phyloP scores from a whole-genome alignment of 176 grass and related monocot genomes.

The Pharus latifolius region DNA sequence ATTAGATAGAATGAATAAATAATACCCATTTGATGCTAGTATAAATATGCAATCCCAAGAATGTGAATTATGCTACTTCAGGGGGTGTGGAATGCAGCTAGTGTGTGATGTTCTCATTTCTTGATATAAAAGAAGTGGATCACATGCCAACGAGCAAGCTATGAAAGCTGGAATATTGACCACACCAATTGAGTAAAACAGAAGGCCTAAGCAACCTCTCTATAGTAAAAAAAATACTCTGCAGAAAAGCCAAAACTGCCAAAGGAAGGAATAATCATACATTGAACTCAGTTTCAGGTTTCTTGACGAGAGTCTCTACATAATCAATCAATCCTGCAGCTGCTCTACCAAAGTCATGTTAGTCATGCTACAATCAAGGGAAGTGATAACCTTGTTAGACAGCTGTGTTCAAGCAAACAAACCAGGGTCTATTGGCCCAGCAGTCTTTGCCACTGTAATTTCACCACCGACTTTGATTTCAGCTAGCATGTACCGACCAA shows the following conservation, averaged over 20 bases:
- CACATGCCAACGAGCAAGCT: neutral
- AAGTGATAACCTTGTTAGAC: neutral
- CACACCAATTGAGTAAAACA: neutral
- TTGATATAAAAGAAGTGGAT: neutral
- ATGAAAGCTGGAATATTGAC: neutral
- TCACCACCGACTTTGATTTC: constrained; percentile 40
- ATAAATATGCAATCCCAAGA: neutral
- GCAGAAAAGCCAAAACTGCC: neutral
- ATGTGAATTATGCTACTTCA: too few species aligned
- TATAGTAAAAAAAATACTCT: neutral
- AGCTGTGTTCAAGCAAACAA: constrained; percentile 1
- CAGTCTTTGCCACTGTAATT: constrained; percentile 22
- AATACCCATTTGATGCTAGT: neutral
- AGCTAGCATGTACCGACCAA: constrained; percentile 54
- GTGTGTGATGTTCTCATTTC: too few species aligned
- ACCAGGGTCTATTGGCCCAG: constrained; percentile 61
- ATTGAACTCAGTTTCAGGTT: constrained; percentile 69
- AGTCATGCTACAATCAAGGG: neutral
- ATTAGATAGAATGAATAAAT: neutral
- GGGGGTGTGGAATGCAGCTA: too few species aligned
- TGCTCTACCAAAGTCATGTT: constrained; percentile 19
- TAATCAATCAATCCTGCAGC: constrained; percentile 59
- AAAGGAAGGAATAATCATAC: constrained; percentile 25
- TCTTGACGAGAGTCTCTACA: constrained; percentile 59
- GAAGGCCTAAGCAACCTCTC: neutral